Evolutionary conservation across 2,329 filamentous ascomycete genomes (phyloP).

Genomic region (Ramularia collo-cygni): DNA sequence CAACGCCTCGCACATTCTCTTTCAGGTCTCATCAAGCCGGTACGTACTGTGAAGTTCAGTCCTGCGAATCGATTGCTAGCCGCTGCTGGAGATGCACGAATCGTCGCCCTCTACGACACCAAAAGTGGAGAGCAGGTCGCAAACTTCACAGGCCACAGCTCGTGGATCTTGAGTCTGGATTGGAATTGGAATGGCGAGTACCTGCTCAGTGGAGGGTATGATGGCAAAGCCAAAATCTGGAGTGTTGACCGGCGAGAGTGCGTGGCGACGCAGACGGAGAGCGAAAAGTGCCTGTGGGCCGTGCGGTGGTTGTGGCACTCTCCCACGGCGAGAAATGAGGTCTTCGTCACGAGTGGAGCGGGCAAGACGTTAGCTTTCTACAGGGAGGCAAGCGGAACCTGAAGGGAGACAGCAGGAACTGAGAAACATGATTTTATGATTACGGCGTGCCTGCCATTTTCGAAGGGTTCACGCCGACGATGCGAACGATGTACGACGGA

Average conservation of each 20-base stretch:
- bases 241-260: slow-evolving; percentile 75
- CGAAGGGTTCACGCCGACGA: background rate
- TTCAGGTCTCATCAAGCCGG: slow-evolving; percentile 80
- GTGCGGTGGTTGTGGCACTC: slow-evolving; percentile 74
- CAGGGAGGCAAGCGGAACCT: slow-evolving; percentile 69
- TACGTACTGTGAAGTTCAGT: slow-evolving; percentile 81
- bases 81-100: slow-evolving; percentile 78
- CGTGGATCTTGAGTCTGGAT: slow-evolving; percentile 86
- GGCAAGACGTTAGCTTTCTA: slow-evolving; percentile 75
- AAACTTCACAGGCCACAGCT: slow-evolving; percentile 69
- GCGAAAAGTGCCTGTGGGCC: slow-evolving; percentile 71
- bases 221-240: slow-evolving; percentile 96
- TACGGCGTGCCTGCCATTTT: background rate
- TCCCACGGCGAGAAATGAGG: slow-evolving; percentile 51
- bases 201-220: slow-evolving; percentile 73
- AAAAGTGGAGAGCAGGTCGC: slow-evolving; percentile 87
- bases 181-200: slow-evolving; percentile 94
- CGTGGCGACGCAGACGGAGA: slow-evolving; percentile 90
- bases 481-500: too few relatives aligned
- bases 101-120: slow-evolving; percentile 90
- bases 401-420: slow-evolving; percentile 15
- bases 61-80: slow-evolving; percentile 78
- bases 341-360: slow-evolving; percentile 73
- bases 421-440: background rate
- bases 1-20: slow-evolving; percentile 80